Evolutionary conservation across 352 stramenopile species (phyloP).

Genomic region (Globisporangium spiculum): DNA sequence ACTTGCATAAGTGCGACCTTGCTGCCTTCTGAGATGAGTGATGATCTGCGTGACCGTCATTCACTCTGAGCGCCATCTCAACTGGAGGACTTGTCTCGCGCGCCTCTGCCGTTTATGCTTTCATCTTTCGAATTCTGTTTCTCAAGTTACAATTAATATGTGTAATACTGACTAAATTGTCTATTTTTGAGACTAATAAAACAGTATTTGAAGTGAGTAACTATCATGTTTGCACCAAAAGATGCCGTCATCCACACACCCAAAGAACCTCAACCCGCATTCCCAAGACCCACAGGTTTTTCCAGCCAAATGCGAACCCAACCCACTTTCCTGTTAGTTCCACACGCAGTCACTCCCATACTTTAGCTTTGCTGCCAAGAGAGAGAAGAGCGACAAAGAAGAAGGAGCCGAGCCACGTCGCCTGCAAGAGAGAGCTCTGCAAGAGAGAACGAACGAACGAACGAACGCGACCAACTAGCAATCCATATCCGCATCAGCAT

Average conservation of each 20-base stretch:
- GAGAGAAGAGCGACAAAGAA: conserved; percentile 5
- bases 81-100: neutral
- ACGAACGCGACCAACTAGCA: neutral
- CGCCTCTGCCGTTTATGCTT: neutral
- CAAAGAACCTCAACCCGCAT: neutral
- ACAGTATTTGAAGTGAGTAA: too few relatives aligned
- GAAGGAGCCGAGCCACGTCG: neutral
- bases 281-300: neutral
- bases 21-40: neutral
- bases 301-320: neutral
- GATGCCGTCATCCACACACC: too few relatives aligned
- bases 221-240: too few relatives aligned
- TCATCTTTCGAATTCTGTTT: neutral
- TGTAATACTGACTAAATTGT: too few relatives aligned
- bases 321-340: neutral
- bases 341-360: neutral
- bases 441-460: neutral
- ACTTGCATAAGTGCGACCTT: neutral
- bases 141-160: too few relatives aligned
- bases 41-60: neutral
- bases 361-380: neutral
- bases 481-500: neutral
- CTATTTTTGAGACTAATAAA: too few relatives aligned
- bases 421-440: neutral
- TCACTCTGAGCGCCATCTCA: neutral